Base-by-base conservation (phyloP, 73 alveolate species). In the Stentor roeselii region DNA sequence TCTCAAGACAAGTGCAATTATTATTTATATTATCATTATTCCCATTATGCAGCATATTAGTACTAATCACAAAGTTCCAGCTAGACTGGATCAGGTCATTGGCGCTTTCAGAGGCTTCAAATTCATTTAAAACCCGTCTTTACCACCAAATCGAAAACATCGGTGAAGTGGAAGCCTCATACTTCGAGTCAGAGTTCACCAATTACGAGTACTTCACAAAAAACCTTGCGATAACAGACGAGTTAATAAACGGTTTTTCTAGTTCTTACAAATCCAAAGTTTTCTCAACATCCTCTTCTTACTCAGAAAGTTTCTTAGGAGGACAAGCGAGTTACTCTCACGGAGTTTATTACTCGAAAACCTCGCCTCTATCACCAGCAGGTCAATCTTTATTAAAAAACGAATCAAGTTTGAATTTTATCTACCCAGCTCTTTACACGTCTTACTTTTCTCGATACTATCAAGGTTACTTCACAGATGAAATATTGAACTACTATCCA, bases 11-110 rank as follows among this genome's bases (percentile, higher is more conserved):
- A 32, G 27, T 67, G 80, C 80, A 67, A 67, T 36, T 67, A 21
- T 15, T 32, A 67, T 67, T 67, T 40, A 32, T 67, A 1, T 1
- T 34, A 21, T 21, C 80, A 21, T n/a, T 27, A 0, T 67, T 67
- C 37, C 37, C 34, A 2, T 40, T 67, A 67, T 15, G 15, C 37
- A 21, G 37, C 1, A 67, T 67, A 14, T 32, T 67, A 21, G 37
- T 67, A 1, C 21, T 67, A 67, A 67, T 67, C 37, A 67, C 80
- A 34, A n/a, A 40, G 37, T 32, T 67, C 27, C 80, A 67, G 41
- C 80, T 67, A 2, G 80, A 67, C 37, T 67, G 80, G 42, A 36
- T 67, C 37, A n/a, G 37, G 34, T 27, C 21, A 14, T 21, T 27
- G 41, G 34, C 34, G 50, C 0, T 67, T 21, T 15, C 21, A 14